Evolutionary conservation across 2,329 filamentous ascomycete genomes (phyloP).

Genomic region (Sporothrix brunneoviolacea): DNA sequence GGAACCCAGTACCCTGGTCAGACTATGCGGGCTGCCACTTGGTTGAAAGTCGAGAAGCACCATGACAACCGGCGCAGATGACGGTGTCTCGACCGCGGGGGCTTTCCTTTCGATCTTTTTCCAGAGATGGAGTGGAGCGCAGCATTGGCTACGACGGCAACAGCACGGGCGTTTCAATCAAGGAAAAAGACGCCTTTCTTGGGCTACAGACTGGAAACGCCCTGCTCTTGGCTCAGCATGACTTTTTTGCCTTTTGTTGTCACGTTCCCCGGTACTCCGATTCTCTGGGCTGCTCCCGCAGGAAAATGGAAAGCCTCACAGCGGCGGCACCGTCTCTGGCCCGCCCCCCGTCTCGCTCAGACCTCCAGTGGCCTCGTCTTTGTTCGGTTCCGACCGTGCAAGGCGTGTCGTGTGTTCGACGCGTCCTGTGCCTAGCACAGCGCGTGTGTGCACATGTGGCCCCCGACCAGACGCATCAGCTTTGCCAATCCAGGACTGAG

Average conservation of each 20-base stretch:
- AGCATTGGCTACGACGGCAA: constrained; percentile 45
- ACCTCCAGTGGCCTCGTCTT: constrained; percentile 15
- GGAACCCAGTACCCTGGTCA: constrained; percentile 53
- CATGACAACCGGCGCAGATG: neutral
- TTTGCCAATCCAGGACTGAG: constrained; percentile 25
- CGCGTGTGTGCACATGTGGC: constrained; percentile 35
- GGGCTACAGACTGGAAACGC: constrained; percentile 42
- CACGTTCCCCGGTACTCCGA: constrained; percentile 38
- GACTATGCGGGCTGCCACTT: too few relatives aligned
- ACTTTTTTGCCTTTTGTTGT: constrained; percentile 30
- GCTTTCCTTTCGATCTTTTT: constrained; percentile 9
- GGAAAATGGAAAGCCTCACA: constrained; percentile 13
- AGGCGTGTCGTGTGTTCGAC: constrained; percentile 8
- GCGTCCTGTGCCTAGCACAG: too few relatives aligned
- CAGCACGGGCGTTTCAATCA: constrained; percentile 33
- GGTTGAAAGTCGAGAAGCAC: constrained; percentile 24
- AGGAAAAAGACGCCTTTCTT: neutral
- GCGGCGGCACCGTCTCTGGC: constrained; percentile 17
- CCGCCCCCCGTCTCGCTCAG: constrained; percentile 19
- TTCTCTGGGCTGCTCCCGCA: constrained; percentile 16
- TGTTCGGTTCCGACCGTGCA: constrained; percentile 8
- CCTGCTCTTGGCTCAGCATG: constrained; percentile 22
- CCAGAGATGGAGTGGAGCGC: constrained; percentile 36
- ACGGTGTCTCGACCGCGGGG: neutral
- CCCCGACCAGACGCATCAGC: constrained; percentile 54